Evolutionary conservation across 768 basidiomycete species (phyloP), one percentile per base, ranked within the genome.

Genomic region (Solioccasus polychromus): DNA sequence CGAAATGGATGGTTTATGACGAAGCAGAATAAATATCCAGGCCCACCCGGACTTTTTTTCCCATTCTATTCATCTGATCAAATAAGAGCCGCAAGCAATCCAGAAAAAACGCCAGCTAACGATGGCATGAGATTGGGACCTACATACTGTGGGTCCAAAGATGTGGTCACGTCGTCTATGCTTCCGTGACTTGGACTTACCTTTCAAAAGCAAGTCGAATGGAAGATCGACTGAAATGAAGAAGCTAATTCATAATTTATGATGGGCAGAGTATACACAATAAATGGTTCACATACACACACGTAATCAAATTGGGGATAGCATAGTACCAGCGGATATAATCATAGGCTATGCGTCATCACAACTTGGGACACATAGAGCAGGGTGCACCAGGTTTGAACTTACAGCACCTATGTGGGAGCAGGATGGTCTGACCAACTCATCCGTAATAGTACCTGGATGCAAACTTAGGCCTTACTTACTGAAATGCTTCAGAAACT

Each of bases 61-160:
- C 65, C 7, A 71, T 61, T 11, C 77, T 78, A 35, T 81, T 60
- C 70, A 87, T 78, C 12, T 78, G 62, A 17, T 70, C 56, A 41
- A 87, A n/a, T 82, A 1, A 71, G 80, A 26, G 78, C 68, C 1
- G 83, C 82, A 2, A 87, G 69, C 7, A 86, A 63, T 32, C 85
- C 84, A 5, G 81, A 82, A 54, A 83, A 82, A 0, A 78, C 76
- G 1, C 80, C 79, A 0, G 82, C 74, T 4, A 80, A 66, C 17
- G 79, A 79, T 3, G 80, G 71, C 36, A 77, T 65, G 45, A 79
- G 71, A 8, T 82, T 71, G 4, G 83, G 78, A 7, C 82, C 76
- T 34, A 73, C 53, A 42, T 48, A 47, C 60, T 74, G 56, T 29
- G 9, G 19, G n/a, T n/a, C n/a, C 11, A 8, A 11, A 31, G 30